These are phyloP conservation scores for Biscutella auriculata DNA, from an alignment of 441 rosid genomes.

Conservation along the genomic window DNA sequence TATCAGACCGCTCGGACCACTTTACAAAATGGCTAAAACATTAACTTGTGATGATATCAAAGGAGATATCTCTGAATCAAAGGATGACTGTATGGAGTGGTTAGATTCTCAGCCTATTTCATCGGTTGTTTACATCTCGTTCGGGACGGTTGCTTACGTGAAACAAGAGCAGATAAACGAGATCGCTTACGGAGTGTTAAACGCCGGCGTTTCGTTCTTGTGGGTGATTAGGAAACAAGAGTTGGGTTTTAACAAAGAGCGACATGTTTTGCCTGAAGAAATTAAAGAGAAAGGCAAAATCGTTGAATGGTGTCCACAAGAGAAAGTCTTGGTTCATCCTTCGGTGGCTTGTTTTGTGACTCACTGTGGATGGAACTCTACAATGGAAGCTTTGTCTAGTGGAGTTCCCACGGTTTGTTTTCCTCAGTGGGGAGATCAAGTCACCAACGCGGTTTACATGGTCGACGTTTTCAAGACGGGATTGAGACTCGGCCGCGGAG, in stretches of 20 bases:
- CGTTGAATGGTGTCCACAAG: slow-evolving; percentile 71
- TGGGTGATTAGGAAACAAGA: slow-evolving; percentile 51
- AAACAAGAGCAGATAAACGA: slow-evolving; percentile 59
- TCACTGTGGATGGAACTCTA: slow-evolving; percentile 86
- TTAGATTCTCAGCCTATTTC: slow-evolving; percentile 42
- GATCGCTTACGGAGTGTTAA: slow-evolving; percentile 46
- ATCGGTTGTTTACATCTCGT: slow-evolving; percentile 64
- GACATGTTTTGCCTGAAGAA: slow-evolving; percentile 43
- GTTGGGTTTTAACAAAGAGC: slow-evolving; percentile 14
- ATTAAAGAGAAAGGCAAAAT: slow-evolving; percentile 51
- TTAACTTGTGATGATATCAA: slow-evolving; percentile 8
- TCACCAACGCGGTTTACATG: slow-evolving; percentile 54
- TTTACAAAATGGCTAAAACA: slow-evolving; percentile 37
- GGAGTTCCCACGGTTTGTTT: slow-evolving; percentile 58
- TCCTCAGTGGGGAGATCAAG: slow-evolving; percentile 93
- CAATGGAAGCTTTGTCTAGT: slow-evolving; percentile 51
- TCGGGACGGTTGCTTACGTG: slow-evolving; percentile 47
- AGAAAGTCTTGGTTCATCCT: slow-evolving; percentile 53
- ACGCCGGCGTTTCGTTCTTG: slow-evolving; percentile 42
- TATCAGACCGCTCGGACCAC: slow-evolving; percentile 52
- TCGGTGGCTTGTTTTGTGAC: slow-evolving; percentile 59
- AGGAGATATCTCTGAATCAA: slow-evolving; percentile 22
- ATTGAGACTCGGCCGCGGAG: slow-evolving; percentile 55
- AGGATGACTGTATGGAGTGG: slow-evolving; percentile 52
- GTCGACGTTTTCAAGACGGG: slow-evolving; percentile 56